Base-by-base conservation (phyloP, 306 rosid genomes). In the Trifolium subterraneum region DNA sequence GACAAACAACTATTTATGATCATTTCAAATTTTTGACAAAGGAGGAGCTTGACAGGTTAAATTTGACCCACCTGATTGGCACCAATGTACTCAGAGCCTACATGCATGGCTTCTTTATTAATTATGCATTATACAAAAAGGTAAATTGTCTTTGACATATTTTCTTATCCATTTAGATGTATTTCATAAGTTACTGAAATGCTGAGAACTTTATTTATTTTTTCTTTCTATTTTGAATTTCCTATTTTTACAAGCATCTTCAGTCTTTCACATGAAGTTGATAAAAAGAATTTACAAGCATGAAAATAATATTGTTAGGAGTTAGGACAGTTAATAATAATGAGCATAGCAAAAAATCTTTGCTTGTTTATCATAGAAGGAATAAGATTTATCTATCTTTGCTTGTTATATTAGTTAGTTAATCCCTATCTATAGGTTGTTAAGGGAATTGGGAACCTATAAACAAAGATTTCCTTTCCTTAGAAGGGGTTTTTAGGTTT, bases 21-120 rank as follows among this genome's bases (percentile, higher is more conserved):
- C 74, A 90, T 75, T 87, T 66, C 83, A 85, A 87, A 74, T 94
- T 94, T 81, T 84, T 94, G 85, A 91, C 98, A 6, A 87, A 83
- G 72, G 98, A 94, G 84, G 97, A 94, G 20, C 91, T 91, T 71
- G 97, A 89, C 84, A 87, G 83, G 79, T 82, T 94, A 73, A 84
- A 88, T 79, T 81, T 93, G 91, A 89, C 96, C 18, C 79, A 78
- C 60, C 82, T 91, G 65, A 88, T 91, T 83, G 96, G 98, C 44
- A 89, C 97, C 72, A 79, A 88, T 79, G 78, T 84, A 42, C 88
- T 94, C 10, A 84, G 91, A 84, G 98, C 97, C 72, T 84, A 81
- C 84, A 85, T 94, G 97, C 98, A 94, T 64, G 98, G 98, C 35
- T 94, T 68, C 85, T 94, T 88, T 65, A 68, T 94, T 68, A 82